Percentiles rank a stretch among this genome's conserved stretches.
These are phyloP conservation scores for Alternaria consortialis DNA, from an alignment of 2,329 filamentous ascomycete species.

Conservation along the genomic window DNA sequence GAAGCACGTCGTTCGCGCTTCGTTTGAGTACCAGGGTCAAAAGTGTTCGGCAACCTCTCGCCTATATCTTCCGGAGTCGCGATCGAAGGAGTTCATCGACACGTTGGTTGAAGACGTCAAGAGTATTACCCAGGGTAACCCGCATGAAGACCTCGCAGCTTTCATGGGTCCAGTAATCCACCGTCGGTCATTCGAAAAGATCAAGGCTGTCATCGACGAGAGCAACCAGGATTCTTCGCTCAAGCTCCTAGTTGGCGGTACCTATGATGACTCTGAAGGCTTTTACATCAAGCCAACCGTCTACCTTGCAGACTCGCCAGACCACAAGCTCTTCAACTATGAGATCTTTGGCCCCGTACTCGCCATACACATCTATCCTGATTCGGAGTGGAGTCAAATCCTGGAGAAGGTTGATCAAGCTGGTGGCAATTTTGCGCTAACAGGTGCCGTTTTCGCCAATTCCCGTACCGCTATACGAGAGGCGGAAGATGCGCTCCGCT, in stretches of 20 bases:
- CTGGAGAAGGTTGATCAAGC: conserved; percentile 66
- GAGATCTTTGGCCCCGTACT: conserved; percentile 85
- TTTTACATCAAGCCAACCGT: conserved; percentile 85
- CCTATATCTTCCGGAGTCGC: conserved; percentile 76
- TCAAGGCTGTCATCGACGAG: conserved; percentile 76
- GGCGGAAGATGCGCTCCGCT: conserved; percentile 74
- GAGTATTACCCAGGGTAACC: conserved; percentile 73
- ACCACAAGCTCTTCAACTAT: conserved; percentile 75
- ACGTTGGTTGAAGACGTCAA: conserved; percentile 71
- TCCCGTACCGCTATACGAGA: conserved; percentile 71
- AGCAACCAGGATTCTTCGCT: conserved; percentile 77
- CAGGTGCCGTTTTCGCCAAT: conserved; percentile 75
- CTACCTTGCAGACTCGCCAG: conserved; percentile 74
- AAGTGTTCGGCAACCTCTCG: conserved; percentile 88
- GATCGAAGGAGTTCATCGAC: conserved; percentile 74
- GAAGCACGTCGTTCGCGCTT: conserved; percentile 80
- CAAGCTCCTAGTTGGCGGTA: conserved; percentile 75
- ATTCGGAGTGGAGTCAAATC: conserved; percentile 62
- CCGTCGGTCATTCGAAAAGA: conserved; percentile 78
- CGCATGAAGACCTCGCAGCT: conserved; percentile 70
- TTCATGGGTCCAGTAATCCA: conserved; percentile 90
- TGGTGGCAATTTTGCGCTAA: conserved; percentile 77
- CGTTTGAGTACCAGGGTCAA: conserved; percentile 89
- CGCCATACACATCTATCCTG: conserved; percentile 79
- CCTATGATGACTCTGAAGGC: conserved; percentile 77